Evolutionary conservation across 345 rosid genomes (phyloP), one percentile per base, ranked within the genome.

Genomic region (Laguncularia racemosa): DNA sequence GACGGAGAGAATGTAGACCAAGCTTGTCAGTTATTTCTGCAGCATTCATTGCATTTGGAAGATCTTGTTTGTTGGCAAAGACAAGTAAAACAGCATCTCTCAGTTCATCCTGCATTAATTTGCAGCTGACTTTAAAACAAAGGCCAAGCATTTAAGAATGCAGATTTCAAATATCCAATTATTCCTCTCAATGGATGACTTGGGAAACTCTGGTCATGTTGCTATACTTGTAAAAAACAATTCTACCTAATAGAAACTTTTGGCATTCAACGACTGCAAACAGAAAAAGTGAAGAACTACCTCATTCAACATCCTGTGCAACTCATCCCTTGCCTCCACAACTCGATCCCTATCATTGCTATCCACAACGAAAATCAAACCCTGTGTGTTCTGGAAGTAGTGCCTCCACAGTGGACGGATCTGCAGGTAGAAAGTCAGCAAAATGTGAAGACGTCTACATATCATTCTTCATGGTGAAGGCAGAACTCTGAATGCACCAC

Each of bases 11-110:
- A 71, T 89, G 95, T 62, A 89, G 91, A 28, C 96, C 95, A 61
- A 89, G 97, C 77, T 86, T 89, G 68, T 89, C 95, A 56, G 96
- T 86, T 67, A 89, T 89, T 64, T 89, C 95, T n/a, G 95, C 95
- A 62, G 96, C 95, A 74, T 89, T 86, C 97, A 89, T 89, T 58
- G 97, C 97, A 55, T 86, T 86, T 11, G 89, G 95, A 82, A 89
- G 96, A 77, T 89, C 96, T 77, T 86, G 91, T 66, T 86, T 89
- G 88, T 89, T 86, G 45, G 97, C 95, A 76, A 86, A 86, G 46
- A 89, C 97, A 56, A 89, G 91, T 66, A 89, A 74, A 58, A 86
- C 89, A 62, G 89, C 95, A 67, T 86, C 92, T 53, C 95, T 84
- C 68, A 89, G 64, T 73, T 86, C 92, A 76, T 89, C 95, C 90